A percentile compares a stretch with the other conserved stretches of the same genome.
phyloP scores from a whole-genome alignment of 495 filamentous ascomycete genomes.

The Penicillium mononematosum region DNA sequence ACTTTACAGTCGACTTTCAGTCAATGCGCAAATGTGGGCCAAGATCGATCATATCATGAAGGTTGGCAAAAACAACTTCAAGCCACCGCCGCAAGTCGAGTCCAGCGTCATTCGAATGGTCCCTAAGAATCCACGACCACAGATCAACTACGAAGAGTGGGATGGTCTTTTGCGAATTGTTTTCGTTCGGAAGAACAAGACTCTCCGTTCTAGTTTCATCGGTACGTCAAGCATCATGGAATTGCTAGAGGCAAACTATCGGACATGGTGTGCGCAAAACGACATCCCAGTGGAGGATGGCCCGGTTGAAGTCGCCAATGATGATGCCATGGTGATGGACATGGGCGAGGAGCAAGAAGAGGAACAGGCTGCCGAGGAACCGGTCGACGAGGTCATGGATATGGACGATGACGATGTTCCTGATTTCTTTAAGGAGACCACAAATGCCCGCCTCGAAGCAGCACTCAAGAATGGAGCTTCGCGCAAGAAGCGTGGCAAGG shows the following conservation, averaged over 20 bases:
- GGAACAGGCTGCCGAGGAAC: constrained; percentile 39
- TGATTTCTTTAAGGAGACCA: constrained; percentile 73
- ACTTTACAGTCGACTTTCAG: constrained; percentile 80
- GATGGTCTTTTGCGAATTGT: constrained; percentile 83
- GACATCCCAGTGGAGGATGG: constrained; percentile 75
- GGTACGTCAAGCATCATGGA: constrained; percentile 73
- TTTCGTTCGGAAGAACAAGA: constrained; percentile 78
- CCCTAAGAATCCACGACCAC: constrained; percentile 76
- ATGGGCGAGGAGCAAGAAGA: constrained; percentile 37
- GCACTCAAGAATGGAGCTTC: constrained; percentile 46
- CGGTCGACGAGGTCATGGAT: constrained; percentile 52
- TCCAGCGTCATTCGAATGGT: constrained; percentile 76
- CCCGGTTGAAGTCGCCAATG: constrained; percentile 43
- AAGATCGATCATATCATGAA: constrained; percentile 86
- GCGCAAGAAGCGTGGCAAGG: constrained; percentile 70
- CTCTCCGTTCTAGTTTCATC: constrained; percentile 72
- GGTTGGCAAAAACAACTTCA: constrained; percentile 92
- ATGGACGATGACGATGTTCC: constrained; percentile 62
- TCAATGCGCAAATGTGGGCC: constrained; percentile 95
- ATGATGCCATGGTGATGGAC: constrained; percentile 46
- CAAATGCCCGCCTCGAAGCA: constrained; percentile 43
- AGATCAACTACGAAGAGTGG: constrained; percentile 91
- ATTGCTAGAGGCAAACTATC: constrained; percentile 81
- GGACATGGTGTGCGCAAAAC: constrained; percentile 83
- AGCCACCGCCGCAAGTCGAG: constrained; percentile 88